Conservation (phyloP, 2,329 filamentous ascomycete species). For the Coniochaeta sp. region DNA sequence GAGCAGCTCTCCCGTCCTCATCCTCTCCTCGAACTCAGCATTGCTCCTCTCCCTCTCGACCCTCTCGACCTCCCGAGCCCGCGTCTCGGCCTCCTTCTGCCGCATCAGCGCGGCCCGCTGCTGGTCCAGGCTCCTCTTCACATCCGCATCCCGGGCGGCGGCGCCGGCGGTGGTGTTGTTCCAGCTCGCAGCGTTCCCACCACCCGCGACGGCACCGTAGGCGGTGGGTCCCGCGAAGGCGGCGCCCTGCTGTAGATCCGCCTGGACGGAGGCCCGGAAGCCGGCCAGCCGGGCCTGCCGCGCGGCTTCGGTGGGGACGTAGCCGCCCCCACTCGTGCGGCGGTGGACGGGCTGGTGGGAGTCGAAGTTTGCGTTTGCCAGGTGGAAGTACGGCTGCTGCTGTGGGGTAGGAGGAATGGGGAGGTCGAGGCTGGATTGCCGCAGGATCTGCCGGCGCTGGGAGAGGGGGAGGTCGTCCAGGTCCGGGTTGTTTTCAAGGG, state of each 20-base stretch:
- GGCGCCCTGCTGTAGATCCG: conserved; percentile 42
- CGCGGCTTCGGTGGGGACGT: conserved; percentile 46
- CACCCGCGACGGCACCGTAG: neutral
- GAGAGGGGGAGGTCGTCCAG: conserved; percentile 66
- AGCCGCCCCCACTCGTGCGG: conserved; percentile 21
- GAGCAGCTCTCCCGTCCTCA: conserved; percentile 68
- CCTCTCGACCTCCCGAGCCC: conserved; percentile 50
- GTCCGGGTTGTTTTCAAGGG: conserved; percentile 18
- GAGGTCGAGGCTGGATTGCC: conserved; percentile 36
- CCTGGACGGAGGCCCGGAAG: conserved; percentile 59
- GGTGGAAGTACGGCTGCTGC: conserved; percentile 4
- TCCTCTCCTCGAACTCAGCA: conserved; percentile 62
- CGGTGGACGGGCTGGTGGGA: conserved; percentile 16
- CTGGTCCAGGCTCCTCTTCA: conserved; percentile 36
- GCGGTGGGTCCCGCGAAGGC: neutral
- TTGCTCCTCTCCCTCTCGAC: conserved; percentile 52
- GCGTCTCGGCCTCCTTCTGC: conserved; percentile 56
- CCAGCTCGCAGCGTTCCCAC: neutral
- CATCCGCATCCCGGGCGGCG: conserved; percentile 26
- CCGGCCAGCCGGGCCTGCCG: conserved; percentile 50
- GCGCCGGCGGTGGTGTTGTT: neutral
- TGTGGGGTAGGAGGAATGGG: no score
- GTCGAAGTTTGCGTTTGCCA: conserved; percentile 7
- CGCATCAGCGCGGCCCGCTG: conserved; percentile 49
- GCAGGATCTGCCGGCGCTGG: conserved; percentile 56